Evolutionary conservation across 2,329 filamentous ascomycete genomes (phyloP), one percentile per base, ranked within the genome.

Genomic region (Podosphaera leucotricha): DNA sequence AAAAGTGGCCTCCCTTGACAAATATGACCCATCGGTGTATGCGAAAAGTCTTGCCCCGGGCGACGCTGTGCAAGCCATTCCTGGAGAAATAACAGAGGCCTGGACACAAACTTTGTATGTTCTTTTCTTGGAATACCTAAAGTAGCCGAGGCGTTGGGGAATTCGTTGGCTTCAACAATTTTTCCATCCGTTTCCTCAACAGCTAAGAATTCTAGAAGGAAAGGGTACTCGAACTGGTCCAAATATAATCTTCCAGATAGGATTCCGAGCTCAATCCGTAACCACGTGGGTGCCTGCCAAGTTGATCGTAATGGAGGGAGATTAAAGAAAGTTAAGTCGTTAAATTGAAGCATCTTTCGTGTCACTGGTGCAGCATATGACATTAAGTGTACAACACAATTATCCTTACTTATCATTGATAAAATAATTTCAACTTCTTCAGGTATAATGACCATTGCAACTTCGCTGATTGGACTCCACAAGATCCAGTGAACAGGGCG

Each of bases 341-440:
- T 71, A 57, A 79, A 77, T 2, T 64, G 59, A 0, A 69, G 53
- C 75, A 80, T 80, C 1, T 63, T 61, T 28, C 65, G 63, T 0
- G 75, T 77, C 0, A 75, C 63, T 0, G 76, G 71, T 0, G 74
- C 66, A 0, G 73, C 63, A 46, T 80, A 80, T 0, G 64, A 59
- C 0, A 78, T 51, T 0, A 80, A 59, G 44, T 68, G 62, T 0
- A 65, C 63, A 1, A 11, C 3, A 2, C 53, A 35, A 1, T 28
- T 35, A 4, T 26, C 26, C 0, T 39, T 16, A 8, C 57, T 57
- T 33, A 77, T 49, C 0, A 62, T 48, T 0, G 64, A 62, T 1
- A 80, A 62, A 0, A 79, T 49, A 0, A 52, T 38, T 46, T 80
- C 71, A 0, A 67, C 72, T 53, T 81, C 76, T 49, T 80, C 75